These are phyloP conservation scores for Triticum dicoccoides DNA, from an alignment of 176 grass and related monocot genomes.

Conservation along the genomic window DNA sequence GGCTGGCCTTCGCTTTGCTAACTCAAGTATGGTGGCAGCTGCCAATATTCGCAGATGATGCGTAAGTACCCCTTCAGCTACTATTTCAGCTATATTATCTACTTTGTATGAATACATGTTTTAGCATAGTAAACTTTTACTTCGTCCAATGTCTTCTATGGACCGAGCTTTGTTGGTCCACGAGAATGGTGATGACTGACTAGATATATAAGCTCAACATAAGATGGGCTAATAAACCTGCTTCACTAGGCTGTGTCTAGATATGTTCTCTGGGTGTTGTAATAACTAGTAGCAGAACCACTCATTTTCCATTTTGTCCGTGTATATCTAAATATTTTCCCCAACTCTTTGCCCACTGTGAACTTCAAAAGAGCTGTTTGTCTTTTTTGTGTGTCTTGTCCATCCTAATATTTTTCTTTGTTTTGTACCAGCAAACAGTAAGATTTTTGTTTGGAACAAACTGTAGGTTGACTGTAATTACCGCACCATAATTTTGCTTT, in stretches of 20 bases:
- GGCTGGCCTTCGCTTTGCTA: constrained; percentile 56
- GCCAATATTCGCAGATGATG: constrained; percentile 81
- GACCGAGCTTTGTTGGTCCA: neutral
- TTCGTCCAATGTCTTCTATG: neutral
- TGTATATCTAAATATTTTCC: neutral
- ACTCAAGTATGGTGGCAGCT: constrained; percentile 70
- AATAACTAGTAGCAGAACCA: neutral
- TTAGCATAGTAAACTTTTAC: neutral
- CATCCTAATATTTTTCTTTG: neutral
- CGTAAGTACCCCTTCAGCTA: constrained; percentile 37
- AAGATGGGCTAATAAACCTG: neutral
- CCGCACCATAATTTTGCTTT: neutral
- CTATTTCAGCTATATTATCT: constrained; percentile 10
- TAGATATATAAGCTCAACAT: neutral
- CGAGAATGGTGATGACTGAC: neutral
- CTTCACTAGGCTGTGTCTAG: neutral
- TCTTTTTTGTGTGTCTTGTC: neutral
- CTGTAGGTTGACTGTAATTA: neutral
- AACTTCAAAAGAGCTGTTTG: constrained; percentile 1
- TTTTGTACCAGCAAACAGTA: neutral
- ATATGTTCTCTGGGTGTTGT: neutral
- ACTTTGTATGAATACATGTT: neutral
- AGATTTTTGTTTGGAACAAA: neutral
- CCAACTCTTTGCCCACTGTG: neutral
- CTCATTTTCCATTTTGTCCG: neutral